These are phyloP conservation scores for Leccinum obscurum DNA, from an alignment of 768 basidiomycete genomes.

Conservation along the genomic window DNA sequence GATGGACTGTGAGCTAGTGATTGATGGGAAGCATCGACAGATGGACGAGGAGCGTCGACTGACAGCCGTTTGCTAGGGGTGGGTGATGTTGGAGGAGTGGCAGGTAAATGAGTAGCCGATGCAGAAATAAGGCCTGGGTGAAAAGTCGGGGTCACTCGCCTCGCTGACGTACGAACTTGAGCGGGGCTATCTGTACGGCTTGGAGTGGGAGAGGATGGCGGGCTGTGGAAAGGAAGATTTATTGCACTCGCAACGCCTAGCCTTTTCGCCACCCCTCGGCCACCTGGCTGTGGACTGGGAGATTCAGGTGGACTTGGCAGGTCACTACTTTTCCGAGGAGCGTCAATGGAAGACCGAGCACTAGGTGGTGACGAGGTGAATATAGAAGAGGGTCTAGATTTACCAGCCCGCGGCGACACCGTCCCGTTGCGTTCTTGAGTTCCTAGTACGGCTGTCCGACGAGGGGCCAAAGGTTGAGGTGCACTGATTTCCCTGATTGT, in stretches of 20 bases:
- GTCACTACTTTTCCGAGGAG: slow-evolving; percentile 38
- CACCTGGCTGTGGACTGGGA: slow-evolving; percentile 44
- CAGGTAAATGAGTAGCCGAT: slow-evolving; percentile 54
- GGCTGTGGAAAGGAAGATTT: slow-evolving; percentile 41
- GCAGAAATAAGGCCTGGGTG: slow-evolving; percentile 45
- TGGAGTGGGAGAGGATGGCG: slow-evolving; percentile 41
- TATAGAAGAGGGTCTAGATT: slow-evolving; percentile 35
- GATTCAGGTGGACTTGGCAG: slow-evolving; percentile 47
- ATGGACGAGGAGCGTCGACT: slow-evolving; percentile 22
- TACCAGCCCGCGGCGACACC: slow-evolving; percentile 32
- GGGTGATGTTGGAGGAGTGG: slow-evolving; percentile 33
- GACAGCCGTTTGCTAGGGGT: slow-evolving; percentile 31
- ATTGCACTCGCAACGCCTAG: slow-evolving; percentile 40
- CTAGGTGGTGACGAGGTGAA: slow-evolving; percentile 30
- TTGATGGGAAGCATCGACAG: slow-evolving; percentile 35
- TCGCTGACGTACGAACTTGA: slow-evolving; percentile 42
- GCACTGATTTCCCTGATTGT: slow-evolving; percentile 41
- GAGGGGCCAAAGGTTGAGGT: slow-evolving; percentile 37
- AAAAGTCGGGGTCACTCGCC: slow-evolving; percentile 42
- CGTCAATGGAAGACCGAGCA: slow-evolving; percentile 35
- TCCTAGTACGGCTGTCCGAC: slow-evolving; percentile 27
- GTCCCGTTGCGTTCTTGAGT: slow-evolving; percentile 30
- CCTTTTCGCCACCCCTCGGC: slow-evolving; percentile 39
- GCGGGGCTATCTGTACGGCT: slow-evolving; percentile 42
- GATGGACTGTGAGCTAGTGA: slow-evolving; percentile 39